These are phyloP conservation scores for Penicillium psychrosexuale DNA, from an alignment of 2,329 filamentous ascomycete genomes.

Conservation along the genomic window DNA sequence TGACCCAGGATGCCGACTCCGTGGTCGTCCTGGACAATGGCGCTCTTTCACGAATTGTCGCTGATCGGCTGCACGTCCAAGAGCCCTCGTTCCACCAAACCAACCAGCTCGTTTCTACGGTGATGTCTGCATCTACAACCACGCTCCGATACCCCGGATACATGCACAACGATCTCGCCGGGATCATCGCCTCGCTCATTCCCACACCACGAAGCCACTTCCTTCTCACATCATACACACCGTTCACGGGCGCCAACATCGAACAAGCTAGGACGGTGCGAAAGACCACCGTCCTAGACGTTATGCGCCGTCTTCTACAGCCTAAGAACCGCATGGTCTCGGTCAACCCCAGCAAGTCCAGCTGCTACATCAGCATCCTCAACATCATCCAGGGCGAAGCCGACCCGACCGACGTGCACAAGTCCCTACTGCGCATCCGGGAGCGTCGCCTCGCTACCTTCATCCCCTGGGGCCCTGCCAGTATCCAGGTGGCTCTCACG, in stretches of 20 bases:
- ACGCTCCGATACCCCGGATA: conserved; percentile 96
- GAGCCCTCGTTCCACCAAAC: conserved; percentile 96
- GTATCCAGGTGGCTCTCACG: conserved; percentile 93
- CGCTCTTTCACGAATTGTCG: conserved; percentile 86
- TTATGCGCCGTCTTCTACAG: conserved; percentile 92
- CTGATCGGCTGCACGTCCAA: conserved; percentile 89
- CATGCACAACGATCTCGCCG: conserved; percentile 99
- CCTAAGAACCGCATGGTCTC: conserved; percentile 99
- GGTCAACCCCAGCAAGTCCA: conserved; percentile 90
- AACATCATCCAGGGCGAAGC: conserved; percentile 99
- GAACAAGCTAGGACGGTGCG: conserved; percentile 96
- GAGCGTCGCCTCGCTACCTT: conserved; percentile 92
- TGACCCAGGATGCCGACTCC: conserved; percentile 95
- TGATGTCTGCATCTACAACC: conserved; percentile 97
- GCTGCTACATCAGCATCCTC: conserved; percentile 97
- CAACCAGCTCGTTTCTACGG: conserved; percentile 92
- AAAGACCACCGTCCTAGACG: conserved; percentile 95
- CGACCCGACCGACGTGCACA: conserved; percentile 96
- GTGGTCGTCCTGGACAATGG: conserved; percentile 97
- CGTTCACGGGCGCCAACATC: conserved; percentile 93
- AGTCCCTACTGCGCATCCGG: conserved; percentile 91
- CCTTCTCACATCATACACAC: conserved; percentile 96
- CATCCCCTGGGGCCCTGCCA: conserved; percentile 96
- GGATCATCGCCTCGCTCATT: conserved; percentile 92
- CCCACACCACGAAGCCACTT: conserved; percentile 97